Evolutionary conservation across 129 eudicot species (phyloP).

Genomic region (Flaveria ramosissima): DNA sequence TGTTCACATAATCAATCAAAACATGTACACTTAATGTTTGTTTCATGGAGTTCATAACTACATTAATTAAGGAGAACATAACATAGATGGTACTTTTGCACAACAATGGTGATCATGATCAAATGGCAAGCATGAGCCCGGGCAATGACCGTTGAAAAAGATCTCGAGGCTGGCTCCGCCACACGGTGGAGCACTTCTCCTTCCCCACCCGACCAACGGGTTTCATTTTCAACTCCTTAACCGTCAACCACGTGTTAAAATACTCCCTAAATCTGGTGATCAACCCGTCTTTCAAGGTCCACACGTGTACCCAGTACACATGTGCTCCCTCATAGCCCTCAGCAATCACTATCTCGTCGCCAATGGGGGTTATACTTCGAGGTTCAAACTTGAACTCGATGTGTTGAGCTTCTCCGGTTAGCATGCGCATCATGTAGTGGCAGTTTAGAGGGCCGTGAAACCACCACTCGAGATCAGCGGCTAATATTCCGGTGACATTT

Average conservation of each 20-base stretch:
- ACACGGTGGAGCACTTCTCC: slow-evolving; percentile 44
- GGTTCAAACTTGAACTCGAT: slow-evolving; percentile 66
- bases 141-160: slow-evolving; percentile 65
- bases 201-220: slow-evolving; percentile 38
- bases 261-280: slow-evolving; percentile 73
- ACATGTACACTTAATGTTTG: not conserved
- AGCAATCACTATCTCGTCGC: slow-evolving; percentile 58
- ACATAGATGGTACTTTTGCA: not conserved
- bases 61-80: not conserved
- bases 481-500: slow-evolving; percentile 37
- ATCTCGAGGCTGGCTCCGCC: slow-evolving; percentile 76
- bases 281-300: slow-evolving; percentile 68
- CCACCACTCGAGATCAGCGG: slow-evolving; percentile 77
- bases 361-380: slow-evolving; percentile 51
- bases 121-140: slow-evolving; percentile 75
- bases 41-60: not conserved
- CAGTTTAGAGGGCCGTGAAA: slow-evolving; percentile 85
- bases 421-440: slow-evolving; percentile 88
- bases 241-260: slow-evolving; percentile 84
- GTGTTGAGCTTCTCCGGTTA: slow-evolving; percentile 58
- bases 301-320: slow-evolving; percentile 90
- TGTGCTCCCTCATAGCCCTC: slow-evolving; percentile 88
- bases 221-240: slow-evolving; percentile 53
- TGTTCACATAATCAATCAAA: not conserved
- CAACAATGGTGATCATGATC: slow-evolving; percentile 6